These are phyloP conservation scores for Metroxylon sagu DNA, from an alignment of 176 grass and related monocot genomes.

Conservation along the genomic window DNA sequence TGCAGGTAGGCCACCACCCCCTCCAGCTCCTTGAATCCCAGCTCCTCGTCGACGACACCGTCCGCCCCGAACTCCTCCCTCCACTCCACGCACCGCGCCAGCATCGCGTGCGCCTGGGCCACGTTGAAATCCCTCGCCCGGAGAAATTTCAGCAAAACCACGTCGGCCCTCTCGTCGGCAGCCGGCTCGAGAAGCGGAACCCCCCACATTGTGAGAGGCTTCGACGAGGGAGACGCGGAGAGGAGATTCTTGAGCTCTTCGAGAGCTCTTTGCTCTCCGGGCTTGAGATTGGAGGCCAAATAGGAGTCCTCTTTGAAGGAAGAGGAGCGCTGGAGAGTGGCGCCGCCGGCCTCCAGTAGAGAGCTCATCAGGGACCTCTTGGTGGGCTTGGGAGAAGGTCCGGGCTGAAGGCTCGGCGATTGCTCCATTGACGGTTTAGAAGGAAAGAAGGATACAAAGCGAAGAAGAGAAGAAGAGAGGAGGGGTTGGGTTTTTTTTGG, in stretches of 20 bases:
- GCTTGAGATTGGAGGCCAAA: conserved; percentile 54
- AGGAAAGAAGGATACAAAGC: too few species aligned
- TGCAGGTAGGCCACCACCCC: conserved; percentile 85
- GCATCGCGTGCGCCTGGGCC: conserved; percentile 74
- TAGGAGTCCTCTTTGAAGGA: conserved; percentile 98
- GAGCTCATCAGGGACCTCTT: conserved; percentile 73
- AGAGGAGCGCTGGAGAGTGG: conserved; percentile 36
- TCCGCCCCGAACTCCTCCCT: conserved; percentile 72
- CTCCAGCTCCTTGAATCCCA: conserved; percentile 91
- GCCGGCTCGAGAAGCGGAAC: conserved; percentile 33
- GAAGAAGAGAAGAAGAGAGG: too few species aligned
- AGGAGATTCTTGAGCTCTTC: conserved; percentile 63
- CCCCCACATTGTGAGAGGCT: conserved; percentile 78
- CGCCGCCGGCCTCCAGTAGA: conserved; percentile 51
- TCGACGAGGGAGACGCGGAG: conserved; percentile 32
- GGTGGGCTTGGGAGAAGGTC: conserved; percentile 16
- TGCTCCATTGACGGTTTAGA: too few species aligned
- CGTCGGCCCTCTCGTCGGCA: conserved; percentile 62
- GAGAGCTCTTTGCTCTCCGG: conserved; percentile 60
- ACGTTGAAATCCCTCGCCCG: conserved; percentile 78
- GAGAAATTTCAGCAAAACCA: conserved; percentile 93
- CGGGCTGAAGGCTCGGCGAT: neutral
- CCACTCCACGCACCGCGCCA: conserved; percentile 64
- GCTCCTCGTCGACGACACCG: conserved; percentile 62
- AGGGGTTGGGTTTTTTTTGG: too few species aligned